phyloP scores from a whole-genome alignment of 2,329 filamentous ascomycete genomes.

The Ophiostoma ulmi region DNA sequence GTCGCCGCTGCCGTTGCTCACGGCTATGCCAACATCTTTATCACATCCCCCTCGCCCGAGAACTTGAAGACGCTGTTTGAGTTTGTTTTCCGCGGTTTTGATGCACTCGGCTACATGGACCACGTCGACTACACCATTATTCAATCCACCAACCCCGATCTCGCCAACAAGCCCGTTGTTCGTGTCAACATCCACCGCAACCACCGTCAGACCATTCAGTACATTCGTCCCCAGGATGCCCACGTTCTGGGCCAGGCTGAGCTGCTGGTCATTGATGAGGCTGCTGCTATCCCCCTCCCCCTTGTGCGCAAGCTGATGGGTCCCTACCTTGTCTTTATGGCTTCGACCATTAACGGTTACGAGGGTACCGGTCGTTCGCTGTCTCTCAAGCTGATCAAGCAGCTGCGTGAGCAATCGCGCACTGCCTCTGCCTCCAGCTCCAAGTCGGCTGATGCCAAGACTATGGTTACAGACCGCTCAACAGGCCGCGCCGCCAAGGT shows the following conservation, averaged over 20 bases:
- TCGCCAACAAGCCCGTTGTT: conserved; percentile 92
- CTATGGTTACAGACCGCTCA: conserved; percentile 62
- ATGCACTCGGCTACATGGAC: conserved; percentile 87
- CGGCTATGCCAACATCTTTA: conserved; percentile 98
- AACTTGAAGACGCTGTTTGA: conserved; percentile 98
- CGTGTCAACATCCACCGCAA: conserved; percentile 91
- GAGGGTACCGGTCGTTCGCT: conserved; percentile 93
- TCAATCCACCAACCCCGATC: conserved; percentile 95
- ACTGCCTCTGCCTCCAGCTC: conserved; percentile 46
- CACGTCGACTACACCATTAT: conserved; percentile 97
- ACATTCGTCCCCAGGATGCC: conserved; percentile 93
- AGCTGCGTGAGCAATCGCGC: conserved; percentile 87
- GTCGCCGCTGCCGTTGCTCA: conserved; percentile 91
- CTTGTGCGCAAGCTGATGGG: conserved; percentile 92
- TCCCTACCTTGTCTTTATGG: conserved; percentile 97
- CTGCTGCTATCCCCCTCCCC: conserved; percentile 89
- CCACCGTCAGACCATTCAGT: conserved; percentile 96
- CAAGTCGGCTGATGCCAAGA: conserved; percentile 39
- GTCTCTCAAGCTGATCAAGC: conserved; percentile 93
- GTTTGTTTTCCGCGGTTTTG: conserved; percentile 97
- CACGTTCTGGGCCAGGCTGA: conserved; percentile 94
- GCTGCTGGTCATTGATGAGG: conserved; percentile 92
- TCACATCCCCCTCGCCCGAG: conserved; percentile 94
- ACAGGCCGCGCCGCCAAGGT: conserved; percentile 69
- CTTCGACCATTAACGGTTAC: conserved; percentile 97